Evolutionary conservation across 208 protist genomes (phyloP).

Genomic region (Sergeia podlipaevii): DNA sequence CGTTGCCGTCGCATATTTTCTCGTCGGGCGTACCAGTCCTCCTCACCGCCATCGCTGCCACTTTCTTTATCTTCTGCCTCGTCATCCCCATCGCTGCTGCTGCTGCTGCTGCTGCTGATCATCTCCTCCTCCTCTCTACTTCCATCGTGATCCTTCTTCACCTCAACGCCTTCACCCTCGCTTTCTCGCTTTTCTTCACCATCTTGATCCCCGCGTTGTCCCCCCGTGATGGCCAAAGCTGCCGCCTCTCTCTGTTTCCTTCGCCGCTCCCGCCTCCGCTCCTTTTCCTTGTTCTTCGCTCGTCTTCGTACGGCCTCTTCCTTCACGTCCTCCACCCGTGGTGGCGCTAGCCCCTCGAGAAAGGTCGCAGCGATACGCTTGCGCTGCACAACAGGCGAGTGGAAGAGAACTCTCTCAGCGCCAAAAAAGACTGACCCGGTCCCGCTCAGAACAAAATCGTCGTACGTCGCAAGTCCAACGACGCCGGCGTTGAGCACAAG

Average conservation of each 20-base stretch:
- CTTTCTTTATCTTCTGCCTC: neutral
- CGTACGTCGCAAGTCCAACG: slow-evolving; percentile 21
- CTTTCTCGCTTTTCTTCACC: neutral
- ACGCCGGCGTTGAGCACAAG: slow-evolving; percentile 17
- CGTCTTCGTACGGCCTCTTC: neutral
- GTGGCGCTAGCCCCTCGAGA: neutral
- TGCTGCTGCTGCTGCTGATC: no score
- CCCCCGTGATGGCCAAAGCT: no score
- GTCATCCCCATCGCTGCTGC: neutral
- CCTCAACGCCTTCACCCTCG: neutral
- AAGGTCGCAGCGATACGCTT: slow-evolving; percentile 8
- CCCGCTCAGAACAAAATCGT: slow-evolving; percentile 26
- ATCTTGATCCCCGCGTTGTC: neutral
- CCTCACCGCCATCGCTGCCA: neutral
- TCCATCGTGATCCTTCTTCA: neutral
- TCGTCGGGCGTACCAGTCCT: slow-evolving; percentile 49
- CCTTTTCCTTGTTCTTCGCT: neutral
- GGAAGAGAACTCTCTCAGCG: slow-evolving; percentile 23
- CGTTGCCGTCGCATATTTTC: slow-evolving; percentile 31
- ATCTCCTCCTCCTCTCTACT: neutral
- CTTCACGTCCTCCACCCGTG: neutral
- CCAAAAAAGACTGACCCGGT: slow-evolving; percentile 13
- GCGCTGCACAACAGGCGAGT: slow-evolving; percentile 2
- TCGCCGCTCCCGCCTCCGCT: no score
- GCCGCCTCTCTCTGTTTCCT: no score